These are phyloP conservation scores for Psidium friedrichsthalianum DNA, from an alignment of 345 rosid species.

Conservation along the genomic window DNA sequence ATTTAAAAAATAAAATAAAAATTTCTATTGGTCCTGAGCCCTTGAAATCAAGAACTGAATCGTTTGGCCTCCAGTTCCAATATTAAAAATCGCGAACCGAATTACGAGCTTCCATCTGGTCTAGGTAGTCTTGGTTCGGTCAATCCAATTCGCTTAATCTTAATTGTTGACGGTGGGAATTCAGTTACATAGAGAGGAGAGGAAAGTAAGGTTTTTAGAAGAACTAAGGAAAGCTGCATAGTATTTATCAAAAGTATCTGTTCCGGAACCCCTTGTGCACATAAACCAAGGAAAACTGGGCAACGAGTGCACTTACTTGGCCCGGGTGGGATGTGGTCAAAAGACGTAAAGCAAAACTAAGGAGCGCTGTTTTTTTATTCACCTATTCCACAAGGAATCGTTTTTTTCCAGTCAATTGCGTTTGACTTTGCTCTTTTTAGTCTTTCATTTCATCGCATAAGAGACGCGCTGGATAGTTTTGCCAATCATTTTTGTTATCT, in stretches of 20 bases:
- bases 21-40: too few relatives aligned
- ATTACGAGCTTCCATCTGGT: too few relatives aligned
- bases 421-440: neutral
- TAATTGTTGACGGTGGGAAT: neutral
- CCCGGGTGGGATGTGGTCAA: neutral
- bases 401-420: neutral
- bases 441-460: neutral
- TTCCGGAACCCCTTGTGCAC: neutral
- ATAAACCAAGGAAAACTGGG: neutral
- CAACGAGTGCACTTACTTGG: neutral
- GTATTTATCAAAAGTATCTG: neutral
- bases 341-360: neutral
- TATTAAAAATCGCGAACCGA: too few relatives aligned
- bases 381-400: neutral
- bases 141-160: too few relatives aligned
- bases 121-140: too few relatives aligned
- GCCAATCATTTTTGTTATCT: neutral
- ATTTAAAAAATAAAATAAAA: too few relatives aligned
- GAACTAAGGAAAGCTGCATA: neutral
- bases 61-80: too few relatives aligned
- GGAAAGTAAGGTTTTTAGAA: neutral
- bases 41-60: too few relatives aligned
- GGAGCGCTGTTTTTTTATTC: neutral
- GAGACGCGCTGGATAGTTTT: neutral
- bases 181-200: neutral